These are phyloP conservation scores for Ulmus americana DNA, from an alignment of 331 rosid species.

Conservation along the genomic window DNA sequence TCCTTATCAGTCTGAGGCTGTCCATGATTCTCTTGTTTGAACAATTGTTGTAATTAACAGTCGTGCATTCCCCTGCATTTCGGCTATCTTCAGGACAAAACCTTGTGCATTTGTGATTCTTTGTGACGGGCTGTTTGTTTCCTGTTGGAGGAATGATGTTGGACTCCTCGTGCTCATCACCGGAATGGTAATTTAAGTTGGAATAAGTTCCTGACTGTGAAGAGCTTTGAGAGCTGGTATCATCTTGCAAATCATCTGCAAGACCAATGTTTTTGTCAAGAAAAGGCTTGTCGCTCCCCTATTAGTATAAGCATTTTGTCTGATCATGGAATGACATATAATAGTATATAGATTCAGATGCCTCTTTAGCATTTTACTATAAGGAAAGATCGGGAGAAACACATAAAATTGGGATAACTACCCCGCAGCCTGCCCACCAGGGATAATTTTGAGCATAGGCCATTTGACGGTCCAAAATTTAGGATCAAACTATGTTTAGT, in stretches of 20 bases:
- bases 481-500: no score
- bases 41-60: constrained; percentile 23
- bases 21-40: constrained; percentile 39
- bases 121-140: constrained; percentile 36
- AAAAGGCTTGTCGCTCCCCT: neutral
- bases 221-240: constrained; percentile 65
- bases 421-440: neutral
- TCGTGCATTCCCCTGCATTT: constrained; percentile 10
- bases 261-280: constrained; percentile 11
- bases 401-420: constrained; percentile 2
- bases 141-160: constrained; percentile 26
- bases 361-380: no score
- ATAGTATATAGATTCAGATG: neutral
- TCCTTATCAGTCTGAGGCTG: constrained; percentile 41
- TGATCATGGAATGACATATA: neutral
- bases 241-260: constrained; percentile 66
- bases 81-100: constrained; percentile 45
- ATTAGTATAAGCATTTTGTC: neutral
- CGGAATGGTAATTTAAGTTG: constrained; percentile 42
- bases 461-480: neutral
- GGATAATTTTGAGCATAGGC: neutral
- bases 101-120: constrained; percentile 45
- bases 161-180: constrained; percentile 45
- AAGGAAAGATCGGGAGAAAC: neutral
- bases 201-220: constrained; percentile 57